Base-by-base conservation (phyloP, 495 filamentous ascomycete genomes). In the Lichenothelia convexa region DNA sequence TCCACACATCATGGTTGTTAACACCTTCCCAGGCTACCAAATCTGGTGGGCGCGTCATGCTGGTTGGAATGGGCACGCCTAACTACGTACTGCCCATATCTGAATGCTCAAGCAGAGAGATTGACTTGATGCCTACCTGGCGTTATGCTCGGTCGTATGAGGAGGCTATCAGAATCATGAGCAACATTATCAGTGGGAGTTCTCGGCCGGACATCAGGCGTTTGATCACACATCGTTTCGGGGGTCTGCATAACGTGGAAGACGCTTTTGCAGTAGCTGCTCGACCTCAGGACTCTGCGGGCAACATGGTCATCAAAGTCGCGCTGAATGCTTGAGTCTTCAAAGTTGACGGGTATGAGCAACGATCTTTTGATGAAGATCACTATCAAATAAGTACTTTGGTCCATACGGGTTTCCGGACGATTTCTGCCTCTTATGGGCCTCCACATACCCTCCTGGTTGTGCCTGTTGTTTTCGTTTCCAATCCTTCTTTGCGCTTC, bases 41-140 rank as follows among this genome's bases (percentile, higher is more conserved):
- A 8, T 21, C 12, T 23, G 34, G 34, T 8, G 34, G 34, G 11
- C 19, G 23, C 11, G 34, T 36, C 5, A 11, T 22, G 5, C 34
- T 36, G 5, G 34, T 36, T 21, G 34, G 34, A 5, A 36, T 36
- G 34, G 34, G 34, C 19, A 36, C 34, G 7, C 34, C 34, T 11
- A 36, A 36, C 19, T 8, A n/a, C 11, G 23, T 9, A 5, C 11
- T 36, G 5, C 34, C 34, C 5, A 20, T 36, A 9, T 36, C 34
- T 9, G 34, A 36, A 24, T 15, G 16, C 12, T 5, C 5, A 11
- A 20, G 16, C 16, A 15, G 34, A 7, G 34, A 36, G 34, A 11
- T 36, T 21, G 34, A 36, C 13, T 7, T 36, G 8, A 21, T 36
- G 8, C 34, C 34, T 5, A 19, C 19, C 5, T 36, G 34, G 34